Base-by-base conservation (phyloP, 768 basidiomycete genomes). In the Leccinum obscurum region DNA sequence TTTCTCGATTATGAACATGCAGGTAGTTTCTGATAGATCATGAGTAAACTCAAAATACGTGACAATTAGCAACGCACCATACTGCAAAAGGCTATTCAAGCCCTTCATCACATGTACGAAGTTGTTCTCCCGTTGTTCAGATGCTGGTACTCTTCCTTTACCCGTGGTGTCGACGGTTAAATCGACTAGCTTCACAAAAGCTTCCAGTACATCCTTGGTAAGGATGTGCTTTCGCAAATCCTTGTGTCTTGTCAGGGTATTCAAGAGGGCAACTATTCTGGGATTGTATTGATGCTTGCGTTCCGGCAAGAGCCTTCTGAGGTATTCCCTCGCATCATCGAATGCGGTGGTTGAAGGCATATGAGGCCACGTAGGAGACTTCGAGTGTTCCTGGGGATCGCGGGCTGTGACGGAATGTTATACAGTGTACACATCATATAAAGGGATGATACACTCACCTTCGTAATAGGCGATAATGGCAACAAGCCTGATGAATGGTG, bases 31-130 rank as follows among this genome's bases (percentile, higher is more conserved):
- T 69, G 22, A 28, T 11, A 11, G 11, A 28, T 20, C 5, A 30
- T 58, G 1, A 62, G 30, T 28, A 3, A 28, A 7, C 1, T 7
- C 14, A 0, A 22, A 3, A 41, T 37, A 15, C 26, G 24, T 0
- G n/a, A 46, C 13, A 6, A 48, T 15, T 30, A 34, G 3, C 9
- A 41, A 60, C 69, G 37, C 11, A 70, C 68, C 52, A 11, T 58
- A 66, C 8, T 59, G 50, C 58, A 65, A 26, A 17, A 70, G 30
- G 26, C 61, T 63, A 10, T 17, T 58, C 46, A 70, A 35, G 32
- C 66, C 62, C 4, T 70, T 62, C 68, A 70, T 70, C 17, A 57
- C 69, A 22, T 62, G 66, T 28, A 53, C 54, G 24, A 70, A 66
- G 35, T 59, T 61, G 8, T 52, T 50, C 11, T 20, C 56, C 0